phyloP scores from a whole-genome alignment of 371 early-diverging fungal genomes.

The Apophysomyces variabilis region DNA sequence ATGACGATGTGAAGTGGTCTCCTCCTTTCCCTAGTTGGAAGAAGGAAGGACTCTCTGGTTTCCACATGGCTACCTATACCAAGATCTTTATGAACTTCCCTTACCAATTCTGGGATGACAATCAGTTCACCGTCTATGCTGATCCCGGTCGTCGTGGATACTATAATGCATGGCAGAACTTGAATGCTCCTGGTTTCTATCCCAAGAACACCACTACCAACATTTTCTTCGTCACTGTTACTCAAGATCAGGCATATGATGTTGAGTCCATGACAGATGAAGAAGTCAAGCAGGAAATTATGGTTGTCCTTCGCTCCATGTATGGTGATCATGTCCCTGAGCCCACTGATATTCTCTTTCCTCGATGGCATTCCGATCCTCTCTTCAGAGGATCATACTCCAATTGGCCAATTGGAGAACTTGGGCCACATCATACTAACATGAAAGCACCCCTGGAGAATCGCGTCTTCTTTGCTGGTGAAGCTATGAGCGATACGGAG shows the following conservation, averaged over 20 bases:
- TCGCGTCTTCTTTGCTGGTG: constrained; percentile 52
- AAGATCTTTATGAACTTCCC: constrained; percentile 56
- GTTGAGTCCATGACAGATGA: constrained; percentile 33
- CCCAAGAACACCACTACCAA: constrained; percentile 32
- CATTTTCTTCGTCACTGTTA: constrained; percentile 40
- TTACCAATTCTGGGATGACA: constrained; percentile 50
- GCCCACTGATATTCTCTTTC: constrained; percentile 34
- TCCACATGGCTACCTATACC: constrained; percentile 57
- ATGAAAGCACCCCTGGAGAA: constrained; percentile 46
- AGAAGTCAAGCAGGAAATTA: constrained; percentile 36
- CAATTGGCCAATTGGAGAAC: constrained; percentile 56
- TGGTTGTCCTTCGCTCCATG: constrained; percentile 36
- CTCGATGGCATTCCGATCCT: constrained; percentile 42
- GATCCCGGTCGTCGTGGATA: constrained; percentile 45
- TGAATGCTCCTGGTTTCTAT: constrained; percentile 34
- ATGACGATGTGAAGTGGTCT: constrained; percentile 44
- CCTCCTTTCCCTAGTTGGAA: constrained; percentile 52
- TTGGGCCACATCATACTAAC: constrained; percentile 46
- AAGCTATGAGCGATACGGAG: constrained; percentile 41
- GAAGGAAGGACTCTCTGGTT: constrained; percentile 44
- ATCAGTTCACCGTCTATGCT: constrained; percentile 46
- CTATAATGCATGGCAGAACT: constrained; percentile 38
- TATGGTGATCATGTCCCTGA: constrained; percentile 41
- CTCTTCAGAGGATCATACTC: constrained; percentile 43
- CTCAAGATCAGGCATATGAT: constrained; percentile 34